Evolutionary conservation across 2,329 filamentous ascomycete genomes (phyloP).

Genomic region (Fusarium buharicum): DNA sequence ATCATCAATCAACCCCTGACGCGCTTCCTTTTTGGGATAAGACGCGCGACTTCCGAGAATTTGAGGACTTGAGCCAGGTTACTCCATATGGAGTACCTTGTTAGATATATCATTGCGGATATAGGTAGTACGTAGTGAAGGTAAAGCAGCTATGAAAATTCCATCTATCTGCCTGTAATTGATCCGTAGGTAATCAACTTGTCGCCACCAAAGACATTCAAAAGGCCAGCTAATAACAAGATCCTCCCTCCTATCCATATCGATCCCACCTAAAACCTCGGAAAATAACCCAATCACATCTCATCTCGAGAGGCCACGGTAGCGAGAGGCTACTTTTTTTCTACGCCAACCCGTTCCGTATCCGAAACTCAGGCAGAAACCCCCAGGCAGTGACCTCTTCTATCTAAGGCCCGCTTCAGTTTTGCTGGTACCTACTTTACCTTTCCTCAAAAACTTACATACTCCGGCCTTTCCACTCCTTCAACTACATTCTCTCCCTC

Average conservation of each 20-base stretch:
- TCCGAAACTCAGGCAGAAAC: constrained; percentile 29
- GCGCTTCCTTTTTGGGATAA: constrained; percentile 36
- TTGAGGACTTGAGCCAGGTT: constrained; percentile 6
- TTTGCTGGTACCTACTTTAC: constrained; percentile 6
- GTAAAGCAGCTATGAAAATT: background rate
- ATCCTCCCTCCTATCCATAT: constrained; percentile 21
- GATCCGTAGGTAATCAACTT: background rate
- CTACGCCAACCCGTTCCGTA: constrained; percentile 28
- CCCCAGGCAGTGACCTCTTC: background rate
- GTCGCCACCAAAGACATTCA: constrained; percentile 22
- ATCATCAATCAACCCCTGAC: constrained; percentile 31
- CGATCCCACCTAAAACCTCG: constrained; percentile 15
- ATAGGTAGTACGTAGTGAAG: no score
- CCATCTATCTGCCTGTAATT: background rate
- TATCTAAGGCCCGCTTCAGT: constrained; percentile 25
- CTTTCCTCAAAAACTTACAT: constrained; percentile 16
- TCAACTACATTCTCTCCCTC: constrained; percentile 18
- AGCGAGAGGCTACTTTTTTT: constrained; percentile 32
- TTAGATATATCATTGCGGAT: background rate
- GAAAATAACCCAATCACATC: constrained; percentile 29
- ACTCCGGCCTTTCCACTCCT: constrained; percentile 18
- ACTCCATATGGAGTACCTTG: background rate
- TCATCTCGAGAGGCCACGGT: constrained; percentile 38
- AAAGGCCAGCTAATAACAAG: constrained; percentile 24
- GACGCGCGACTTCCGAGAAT: constrained; percentile 25